Evolutionary conservation across 1,284 basidiomycete species (phyloP), one percentile per base, ranked within the genome.

Genomic region (Crepidotus sp.): DNA sequence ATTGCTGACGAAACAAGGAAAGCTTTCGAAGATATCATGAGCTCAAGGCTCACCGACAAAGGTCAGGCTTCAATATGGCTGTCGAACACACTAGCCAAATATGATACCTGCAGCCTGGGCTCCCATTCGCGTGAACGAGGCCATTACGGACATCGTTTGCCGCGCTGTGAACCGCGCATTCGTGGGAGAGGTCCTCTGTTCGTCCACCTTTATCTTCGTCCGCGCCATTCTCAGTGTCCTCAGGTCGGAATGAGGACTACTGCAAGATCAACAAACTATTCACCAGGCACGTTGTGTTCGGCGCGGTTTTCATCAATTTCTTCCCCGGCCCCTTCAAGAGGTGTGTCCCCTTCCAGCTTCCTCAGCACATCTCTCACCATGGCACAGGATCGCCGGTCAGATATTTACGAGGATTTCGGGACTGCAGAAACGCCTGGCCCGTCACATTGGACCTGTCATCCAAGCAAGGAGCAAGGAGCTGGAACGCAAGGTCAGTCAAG

Each of bases 241-340:
- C 10, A 36, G 35, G 35, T 19, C 35, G 35, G 17, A 26, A 36
- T 19, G 35, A 36, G n/a, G 24, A 36, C 35, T 36, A 36, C 14
- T 36, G 24, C 22, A 14, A 36, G 8, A 15, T 36, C 9, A 17
- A 15, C 15, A 36, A 10, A 2, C 24, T 9, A 17, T 36, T 36
- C 11, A 17, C 35, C 14, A 25, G 4, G 14, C n/a, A 36, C 9
- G 24, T 36, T 11, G 21, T 36, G 9, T 26, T 25, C 22, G n/a
- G 22, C 14, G 35, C 24, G 6, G 24, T 26, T 8, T 17, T 36
- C 14, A 26, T 36, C 22, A 36, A 36, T 9, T 36, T 36, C 11
- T 36, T 36, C 3, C 35, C 35, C 9, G 24, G 24, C 6, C 14
- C 14, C 6, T 15, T 36, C 3, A 36, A 17, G 14, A 15, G 1